phyloP scores from a whole-genome alignment of 177 flowering plant species.

The Tripterygium wilfordii region DNA sequence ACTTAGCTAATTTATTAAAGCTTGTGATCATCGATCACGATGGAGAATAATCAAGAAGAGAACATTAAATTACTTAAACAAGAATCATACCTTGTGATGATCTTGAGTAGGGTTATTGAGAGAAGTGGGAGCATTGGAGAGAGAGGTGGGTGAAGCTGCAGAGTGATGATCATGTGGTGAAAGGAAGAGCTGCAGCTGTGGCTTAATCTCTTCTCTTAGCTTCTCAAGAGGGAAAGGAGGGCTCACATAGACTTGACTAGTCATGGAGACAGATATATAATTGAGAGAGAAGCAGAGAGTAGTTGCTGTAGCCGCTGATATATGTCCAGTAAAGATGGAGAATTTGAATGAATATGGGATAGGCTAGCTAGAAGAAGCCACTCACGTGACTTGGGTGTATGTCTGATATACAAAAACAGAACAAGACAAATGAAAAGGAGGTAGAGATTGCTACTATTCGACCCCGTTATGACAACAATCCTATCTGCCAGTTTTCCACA shows the following conservation, averaged over 20 bases:
- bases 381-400: conserved; percentile 61
- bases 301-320: not conserved
- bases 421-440: conserved; percentile 41
- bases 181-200: conserved; percentile 16
- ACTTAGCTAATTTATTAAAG: too few species aligned
- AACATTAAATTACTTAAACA: too few species aligned
- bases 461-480: conserved; percentile 27
- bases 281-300: too few species aligned
- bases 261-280: conserved; percentile 25
- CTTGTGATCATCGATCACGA: too few species aligned
- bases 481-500: conserved; percentile 20
- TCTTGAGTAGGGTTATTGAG: conserved; percentile 20
- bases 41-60: too few species aligned
- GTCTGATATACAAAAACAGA: conserved; percentile 24
- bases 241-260: conserved; percentile 35
- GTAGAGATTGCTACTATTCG: conserved; percentile 51
- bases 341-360: conserved; percentile 3
- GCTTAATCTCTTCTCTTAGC: conserved; percentile 19
- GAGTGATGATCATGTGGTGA: conserved; percentile 16
- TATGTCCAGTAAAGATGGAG: conserved; percentile 5
- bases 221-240: conserved; percentile 22
- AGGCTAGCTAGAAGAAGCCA: conserved; percentile 19
- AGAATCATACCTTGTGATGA: too few species aligned
- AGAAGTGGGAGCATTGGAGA: conserved; percentile 17
- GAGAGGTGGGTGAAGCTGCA: conserved; percentile 15